phyloP scores from a whole-genome alignment of 75 land plant genomes.

The Selaginella tamariscina region DNA sequence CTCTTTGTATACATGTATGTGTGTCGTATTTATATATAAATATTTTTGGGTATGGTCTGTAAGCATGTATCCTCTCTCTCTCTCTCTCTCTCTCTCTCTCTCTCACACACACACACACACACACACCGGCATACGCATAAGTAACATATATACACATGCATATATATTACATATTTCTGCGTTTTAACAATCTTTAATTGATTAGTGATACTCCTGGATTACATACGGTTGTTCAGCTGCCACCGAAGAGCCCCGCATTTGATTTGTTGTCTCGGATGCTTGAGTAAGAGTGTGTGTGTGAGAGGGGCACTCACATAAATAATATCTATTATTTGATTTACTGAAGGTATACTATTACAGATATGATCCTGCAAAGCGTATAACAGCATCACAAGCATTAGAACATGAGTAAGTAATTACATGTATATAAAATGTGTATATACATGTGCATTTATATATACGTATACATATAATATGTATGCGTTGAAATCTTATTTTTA shows the following conservation, averaged over 20 bases:
- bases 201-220: constrained; percentile 60
- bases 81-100: too few relatives aligned
- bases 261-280: constrained; percentile 89
- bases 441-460: background rate
- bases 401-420: constrained; percentile 94
- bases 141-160: too few relatives aligned
- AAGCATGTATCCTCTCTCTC: too few relatives aligned
- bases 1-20: too few relatives aligned
- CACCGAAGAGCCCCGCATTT: constrained; percentile 71
- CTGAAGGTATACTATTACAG: too few relatives aligned
- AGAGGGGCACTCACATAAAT: too few relatives aligned
- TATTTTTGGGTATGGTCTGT: too few relatives aligned
- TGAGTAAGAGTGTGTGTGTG: constrained; percentile 39
- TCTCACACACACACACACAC: too few relatives aligned
- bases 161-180: background rate
- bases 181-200: background rate
- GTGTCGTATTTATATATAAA: too few relatives aligned
- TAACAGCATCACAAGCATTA: constrained; percentile 88
- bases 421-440: background rate
- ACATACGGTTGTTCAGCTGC: constrained; percentile 47
- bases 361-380: constrained; percentile 85
- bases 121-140: too few relatives aligned
- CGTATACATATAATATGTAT: background rate
- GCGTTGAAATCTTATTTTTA: background rate
- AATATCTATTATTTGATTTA: too few relatives aligned